These are phyloP conservation scores for Asterophora lycoperdoides DNA, from an alignment of 768 basidiomycete species.

Conservation along the genomic window DNA sequence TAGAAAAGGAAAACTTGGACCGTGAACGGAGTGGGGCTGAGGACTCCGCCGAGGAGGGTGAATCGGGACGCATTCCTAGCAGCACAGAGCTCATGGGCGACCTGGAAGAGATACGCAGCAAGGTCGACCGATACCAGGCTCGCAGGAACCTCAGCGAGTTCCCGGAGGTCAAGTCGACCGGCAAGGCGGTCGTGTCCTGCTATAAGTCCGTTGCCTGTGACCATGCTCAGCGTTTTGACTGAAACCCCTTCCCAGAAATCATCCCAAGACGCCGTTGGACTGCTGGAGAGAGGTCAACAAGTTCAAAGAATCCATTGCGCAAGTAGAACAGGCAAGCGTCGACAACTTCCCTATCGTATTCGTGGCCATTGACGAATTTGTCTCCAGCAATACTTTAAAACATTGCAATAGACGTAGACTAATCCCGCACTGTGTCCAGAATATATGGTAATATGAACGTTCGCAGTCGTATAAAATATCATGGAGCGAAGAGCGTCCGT, in stretches of 20 bases:
- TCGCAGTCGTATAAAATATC: constrained; percentile 6
- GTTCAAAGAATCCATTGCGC: constrained; percentile 66
- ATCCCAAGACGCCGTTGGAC: constrained; percentile 52
- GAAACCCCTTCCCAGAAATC: constrained; percentile 37
- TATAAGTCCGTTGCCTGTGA: constrained; percentile 51
- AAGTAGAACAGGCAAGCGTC: constrained; percentile 59
- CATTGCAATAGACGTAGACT: constrained; percentile 37
- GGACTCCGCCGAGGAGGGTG: constrained; percentile 31
- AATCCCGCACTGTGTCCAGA: constrained; percentile 5
- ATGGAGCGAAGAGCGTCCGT: constrained; percentile 4
- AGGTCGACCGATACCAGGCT: constrained; percentile 67
- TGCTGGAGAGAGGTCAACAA: constrained; percentile 70
- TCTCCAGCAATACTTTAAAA: constrained; percentile 58
- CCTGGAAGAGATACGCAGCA: constrained; percentile 66
- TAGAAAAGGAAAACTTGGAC: constrained; percentile 88
- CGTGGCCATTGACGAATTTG: constrained; percentile 11
- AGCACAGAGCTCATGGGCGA: constrained; percentile 67
- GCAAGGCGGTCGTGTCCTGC: constrained; percentile 65
- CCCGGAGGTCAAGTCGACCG: constrained; percentile 51
- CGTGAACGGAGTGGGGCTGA: constrained; percentile 57
- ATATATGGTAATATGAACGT: constrained; percentile 4
- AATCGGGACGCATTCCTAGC: constrained; percentile 46
- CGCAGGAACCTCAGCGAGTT: constrained; percentile 51
- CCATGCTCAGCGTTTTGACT: neutral
- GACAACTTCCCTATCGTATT: neutral